phyloP scores from a whole-genome alignment of 1,284 basidiomycete species.

The Earliella scabrosa region DNA sequence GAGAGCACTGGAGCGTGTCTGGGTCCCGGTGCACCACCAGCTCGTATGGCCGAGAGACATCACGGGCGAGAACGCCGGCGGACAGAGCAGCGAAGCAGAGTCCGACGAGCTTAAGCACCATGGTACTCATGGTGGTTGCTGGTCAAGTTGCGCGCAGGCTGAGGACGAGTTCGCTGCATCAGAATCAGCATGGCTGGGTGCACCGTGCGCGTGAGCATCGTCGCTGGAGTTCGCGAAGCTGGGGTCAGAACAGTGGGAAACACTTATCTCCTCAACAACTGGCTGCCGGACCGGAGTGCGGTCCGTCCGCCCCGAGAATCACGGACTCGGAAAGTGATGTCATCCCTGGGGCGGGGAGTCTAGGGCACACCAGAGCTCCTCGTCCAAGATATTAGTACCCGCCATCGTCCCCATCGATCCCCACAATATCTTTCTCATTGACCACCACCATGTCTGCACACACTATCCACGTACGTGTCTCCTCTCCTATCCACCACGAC shows the following conservation, averaged over 20 bases:
- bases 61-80: no score
- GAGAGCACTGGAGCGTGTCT: constrained; percentile 17
- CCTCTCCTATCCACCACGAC: not conserved
- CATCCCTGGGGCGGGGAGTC: not conserved
- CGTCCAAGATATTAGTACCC: not conserved
- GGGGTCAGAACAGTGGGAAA: no score
- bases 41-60: constrained; percentile 23
- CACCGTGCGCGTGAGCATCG: not conserved
- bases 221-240: not conserved
- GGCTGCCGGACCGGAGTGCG: not conserved
- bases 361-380: not conserved
- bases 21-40: constrained; percentile 26
- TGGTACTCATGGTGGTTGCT: not conserved
- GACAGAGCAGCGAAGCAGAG: not conserved
- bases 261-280: no score
- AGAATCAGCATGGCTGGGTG: no score
- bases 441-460: constrained; percentile 29
- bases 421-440: not conserved
- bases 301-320: not conserved
- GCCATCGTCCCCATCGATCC: constrained; percentile 18
- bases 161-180: no score
- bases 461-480: constrained; percentile 31
- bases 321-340: constrained; percentile 1
- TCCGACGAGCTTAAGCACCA: not conserved
- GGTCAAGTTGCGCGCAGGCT: no score